Evolutionary conservation across 2,329 filamentous ascomycete genomes (phyloP).

Genomic region (Hymenoscyphus repandus): DNA sequence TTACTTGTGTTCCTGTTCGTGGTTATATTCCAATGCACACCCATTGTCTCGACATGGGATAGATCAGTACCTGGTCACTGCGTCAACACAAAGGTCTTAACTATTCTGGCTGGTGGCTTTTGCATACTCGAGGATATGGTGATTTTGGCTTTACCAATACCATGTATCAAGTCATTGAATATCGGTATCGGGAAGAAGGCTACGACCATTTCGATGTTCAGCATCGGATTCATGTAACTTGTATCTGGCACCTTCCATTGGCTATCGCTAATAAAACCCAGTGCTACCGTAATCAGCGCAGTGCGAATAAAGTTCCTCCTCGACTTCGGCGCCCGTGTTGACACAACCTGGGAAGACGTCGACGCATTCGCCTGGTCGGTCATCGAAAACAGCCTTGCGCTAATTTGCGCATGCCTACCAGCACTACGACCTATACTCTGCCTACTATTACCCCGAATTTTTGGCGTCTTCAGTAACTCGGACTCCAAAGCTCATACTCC

Average conservation of each 20-base stretch:
- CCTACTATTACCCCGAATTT: neutral
- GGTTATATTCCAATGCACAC: constrained; percentile 15
- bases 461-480: neutral
- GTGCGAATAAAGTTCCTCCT: constrained; percentile 19
- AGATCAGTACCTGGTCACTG: constrained; percentile 35
- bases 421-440: constrained; percentile 2
- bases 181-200: constrained; percentile 60
- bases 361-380: constrained; percentile 4
- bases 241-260: neutral
- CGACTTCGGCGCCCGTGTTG: constrained; percentile 12
- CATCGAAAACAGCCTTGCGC: neutral
- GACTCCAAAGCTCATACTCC: too few species aligned
- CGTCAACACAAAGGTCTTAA: constrained; percentile 57
- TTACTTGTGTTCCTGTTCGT: constrained; percentile 8
- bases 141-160: constrained; percentile 60
- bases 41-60: constrained; percentile 12
- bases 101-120: constrained; percentile 59
- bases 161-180: constrained; percentile 56
- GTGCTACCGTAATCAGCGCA: constrained; percentile 20
- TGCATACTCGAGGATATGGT: constrained; percentile 65
- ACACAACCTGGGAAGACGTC: constrained; percentile 11
- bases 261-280: neutral
- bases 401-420: constrained; percentile 3
- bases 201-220: constrained; percentile 62
- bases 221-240: constrained; percentile 59